Percentiles rank a stretch among this genome's conserved stretches.
Evolutionary conservation across 345 rosid species (phyloP).

Genomic region (Psidium friedrichsthalianum): DNA sequence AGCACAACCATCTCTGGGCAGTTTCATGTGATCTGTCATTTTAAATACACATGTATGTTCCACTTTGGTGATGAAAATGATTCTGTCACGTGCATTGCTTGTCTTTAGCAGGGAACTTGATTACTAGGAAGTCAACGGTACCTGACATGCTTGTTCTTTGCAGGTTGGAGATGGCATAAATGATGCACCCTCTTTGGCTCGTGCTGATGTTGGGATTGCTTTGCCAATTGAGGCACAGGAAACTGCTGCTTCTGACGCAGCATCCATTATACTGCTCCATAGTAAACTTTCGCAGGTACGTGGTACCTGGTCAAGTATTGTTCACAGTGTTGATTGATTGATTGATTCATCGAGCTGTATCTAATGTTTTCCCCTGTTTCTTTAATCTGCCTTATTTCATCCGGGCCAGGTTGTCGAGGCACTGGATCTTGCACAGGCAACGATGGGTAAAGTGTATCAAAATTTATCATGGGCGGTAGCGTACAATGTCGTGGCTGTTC

Average conservation of each 20-base stretch:
- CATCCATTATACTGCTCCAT: constrained; percentile 84
- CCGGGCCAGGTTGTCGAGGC: constrained; percentile 67
- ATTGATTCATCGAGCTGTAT: background rate
- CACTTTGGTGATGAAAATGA: background rate
- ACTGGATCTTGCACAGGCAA: constrained; percentile 72
- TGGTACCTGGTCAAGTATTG: background rate
- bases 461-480: constrained; percentile 86
- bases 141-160: constrained; percentile 3
- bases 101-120: background rate
- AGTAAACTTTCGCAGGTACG: constrained; percentile 79
- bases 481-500: constrained; percentile 69
- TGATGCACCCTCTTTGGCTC: constrained; percentile 94
- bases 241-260: constrained; percentile 84
- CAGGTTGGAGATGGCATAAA: constrained; percentile 98
- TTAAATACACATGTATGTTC: background rate
- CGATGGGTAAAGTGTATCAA: constrained; percentile 86
- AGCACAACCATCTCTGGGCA: background rate
- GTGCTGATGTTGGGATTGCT: constrained; percentile 89
- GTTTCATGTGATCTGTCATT: background rate
- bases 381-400: background rate
- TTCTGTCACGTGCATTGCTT: background rate
- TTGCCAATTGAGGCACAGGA: constrained; percentile 79
- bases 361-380: background rate
- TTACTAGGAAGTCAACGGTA: background rate
- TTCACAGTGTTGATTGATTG: background rate